A percentile compares a stretch with the other conserved stretches of the same genome.
These are phyloP conservation scores for Nemania bipapillata DNA, from an alignment of 2,329 filamentous ascomycete genomes.

Conservation along the genomic window DNA sequence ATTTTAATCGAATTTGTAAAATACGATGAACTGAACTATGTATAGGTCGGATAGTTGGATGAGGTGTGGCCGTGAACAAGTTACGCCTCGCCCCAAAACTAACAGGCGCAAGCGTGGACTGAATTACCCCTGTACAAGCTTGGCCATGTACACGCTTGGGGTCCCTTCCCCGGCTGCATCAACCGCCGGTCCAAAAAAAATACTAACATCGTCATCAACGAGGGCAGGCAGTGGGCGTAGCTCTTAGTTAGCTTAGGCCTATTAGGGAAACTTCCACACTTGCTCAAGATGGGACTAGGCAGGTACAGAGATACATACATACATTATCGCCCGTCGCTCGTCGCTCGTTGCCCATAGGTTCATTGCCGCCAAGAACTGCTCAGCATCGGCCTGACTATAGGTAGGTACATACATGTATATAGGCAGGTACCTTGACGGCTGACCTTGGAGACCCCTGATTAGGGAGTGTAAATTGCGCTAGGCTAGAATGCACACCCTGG, in stretches of 20 bases:
- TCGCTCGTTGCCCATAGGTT: neutral
- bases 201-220: neutral
- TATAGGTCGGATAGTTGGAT: neutral
- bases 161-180: neutral
- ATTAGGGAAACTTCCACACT: neutral
- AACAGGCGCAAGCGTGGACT: neutral
- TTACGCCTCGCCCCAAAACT: conserved; percentile 7
- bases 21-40: conserved; percentile 9
- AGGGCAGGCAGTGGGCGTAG: neutral
- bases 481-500: neutral
- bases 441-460: neutral
- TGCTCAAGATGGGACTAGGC: neutral
- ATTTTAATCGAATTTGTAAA: conserved; percentile 11
- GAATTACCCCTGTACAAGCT: conserved; percentile 1
- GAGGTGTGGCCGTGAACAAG: neutral
- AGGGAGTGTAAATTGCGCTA: conserved; percentile 7
- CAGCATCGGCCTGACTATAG: neutral
- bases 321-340: too few relatives aligned
- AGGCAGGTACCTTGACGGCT: neutral
- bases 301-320: neutral
- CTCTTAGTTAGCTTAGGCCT: neutral
- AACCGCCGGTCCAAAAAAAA: neutral
- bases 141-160: neutral
- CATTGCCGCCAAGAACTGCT: neutral
- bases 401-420: neutral